phyloP scores from a whole-genome alignment of 805 yeast genomes.

The Candida glaebosa region DNA sequence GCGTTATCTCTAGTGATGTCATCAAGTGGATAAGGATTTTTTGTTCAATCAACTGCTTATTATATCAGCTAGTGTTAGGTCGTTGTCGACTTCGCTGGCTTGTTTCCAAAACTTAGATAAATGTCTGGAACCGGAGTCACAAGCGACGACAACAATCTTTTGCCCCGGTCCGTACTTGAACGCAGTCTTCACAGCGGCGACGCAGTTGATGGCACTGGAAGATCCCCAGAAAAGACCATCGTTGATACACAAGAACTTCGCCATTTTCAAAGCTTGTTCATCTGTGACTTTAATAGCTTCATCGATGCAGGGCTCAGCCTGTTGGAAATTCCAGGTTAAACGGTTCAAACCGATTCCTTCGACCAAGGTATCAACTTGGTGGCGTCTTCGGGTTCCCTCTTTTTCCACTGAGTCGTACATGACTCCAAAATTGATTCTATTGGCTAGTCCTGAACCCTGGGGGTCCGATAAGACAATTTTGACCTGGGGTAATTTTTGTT shows the following conservation, averaged over 20 bases:
- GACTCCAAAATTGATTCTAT: slow-evolving; percentile 83
- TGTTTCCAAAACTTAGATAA: slow-evolving; percentile 87
- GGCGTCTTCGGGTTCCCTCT: slow-evolving; percentile 92
- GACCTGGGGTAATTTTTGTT: slow-evolving; percentile 53
- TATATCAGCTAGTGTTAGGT: slow-evolving; percentile 35
- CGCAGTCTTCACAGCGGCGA: slow-evolving; percentile 68
- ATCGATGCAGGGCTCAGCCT: slow-evolving; percentile 69
- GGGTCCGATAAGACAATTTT: slow-evolving; percentile 83
- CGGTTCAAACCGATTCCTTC: slow-evolving; percentile 94
- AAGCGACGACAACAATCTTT: slow-evolving; percentile 76
- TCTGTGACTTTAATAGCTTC: slow-evolving; percentile 80
- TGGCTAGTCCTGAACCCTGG: slow-evolving; percentile 89
- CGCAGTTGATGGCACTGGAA: slow-evolving; percentile 91
- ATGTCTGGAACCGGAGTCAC: slow-evolving; percentile 91
- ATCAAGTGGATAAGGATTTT: background rate
- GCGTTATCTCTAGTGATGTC: background rate
- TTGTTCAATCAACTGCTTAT: slow-evolving; percentile 8
- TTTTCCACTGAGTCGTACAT: slow-evolving; percentile 88
- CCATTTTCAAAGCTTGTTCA: slow-evolving; percentile 82
- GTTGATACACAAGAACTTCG: slow-evolving; percentile 68
- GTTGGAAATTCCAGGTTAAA: slow-evolving; percentile 73
- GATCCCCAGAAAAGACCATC: slow-evolving; percentile 94
- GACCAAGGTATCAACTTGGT: slow-evolving; percentile 91
- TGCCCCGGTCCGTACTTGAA: slow-evolving; percentile 52
- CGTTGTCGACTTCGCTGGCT: slow-evolving; percentile 42